Base-by-base conservation (phyloP, 768 basidiomycete genomes). In the Lentinus tigrinus region DNA sequence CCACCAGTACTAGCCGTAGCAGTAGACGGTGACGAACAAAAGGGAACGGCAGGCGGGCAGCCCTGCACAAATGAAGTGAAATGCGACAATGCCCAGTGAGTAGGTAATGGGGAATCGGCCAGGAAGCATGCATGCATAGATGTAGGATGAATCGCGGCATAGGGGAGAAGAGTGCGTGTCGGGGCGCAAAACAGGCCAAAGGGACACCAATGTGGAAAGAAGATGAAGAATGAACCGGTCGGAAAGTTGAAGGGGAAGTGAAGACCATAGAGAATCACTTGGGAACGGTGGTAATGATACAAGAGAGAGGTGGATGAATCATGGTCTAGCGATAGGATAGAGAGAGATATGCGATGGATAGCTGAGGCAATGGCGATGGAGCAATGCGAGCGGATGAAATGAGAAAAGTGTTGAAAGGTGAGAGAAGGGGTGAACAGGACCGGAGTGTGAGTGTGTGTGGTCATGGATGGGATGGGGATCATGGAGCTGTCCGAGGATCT, bases 401-500 rank as follows among this genome's bases (percentile, higher is more conserved):
- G 31, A 31, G 31, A 11, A 31, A n/a, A n/a, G n/a, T n/a, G n/a
- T n/a, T n/a, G 31, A 11, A 31, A 31, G 31, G 7, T 11, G 31
- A 31, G 31, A 31, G 31, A 31, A n/a, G n/a, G 31, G 31, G 11
- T 31, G 31, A 11, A 31, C 3, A 11, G 31, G 31, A 11, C 31
- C 11, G 31, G 31, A 7, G 31, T 31, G 31, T 31, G 31, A 6
- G 28, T 28, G 59, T 23, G 40, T 24, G 47, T 47, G 38, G 21
- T 21, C 24, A 39, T 38, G 51, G 47, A 54, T 17, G 24, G 53
- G 43, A 40, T 43, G 40, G 16, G 37, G 31, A 36, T 24, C n/a
- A 34, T 27, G 43, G 19, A 48, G 46, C 57, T 62, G 64, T 65
- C 64, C 64, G 43, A 46, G 21, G 42, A n/a, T 60, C n/a, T 65